phyloP scores from a whole-genome alignment of 306 rosid genomes.

The Trichosanthes cucumerina region DNA sequence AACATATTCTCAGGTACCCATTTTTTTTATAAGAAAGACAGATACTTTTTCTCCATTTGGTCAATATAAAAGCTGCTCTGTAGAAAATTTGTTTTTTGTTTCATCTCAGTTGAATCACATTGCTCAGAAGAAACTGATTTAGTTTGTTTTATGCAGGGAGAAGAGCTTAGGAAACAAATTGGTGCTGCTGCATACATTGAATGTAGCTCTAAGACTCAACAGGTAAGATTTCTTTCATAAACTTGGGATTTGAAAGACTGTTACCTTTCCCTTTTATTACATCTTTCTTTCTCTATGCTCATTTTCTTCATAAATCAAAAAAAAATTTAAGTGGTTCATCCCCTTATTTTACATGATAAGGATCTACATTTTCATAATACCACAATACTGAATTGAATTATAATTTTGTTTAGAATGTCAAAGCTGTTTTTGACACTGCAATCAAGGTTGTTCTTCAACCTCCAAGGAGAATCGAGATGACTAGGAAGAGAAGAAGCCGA shows the following conservation, averaged over 20 bases:
- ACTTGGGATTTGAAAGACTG: not conserved
- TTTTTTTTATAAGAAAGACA: not conserved
- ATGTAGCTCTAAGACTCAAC: constrained; percentile 98
- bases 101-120: not conserved
- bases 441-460: constrained; percentile 99
- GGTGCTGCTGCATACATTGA: constrained; percentile 96
- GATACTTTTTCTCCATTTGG: not conserved
- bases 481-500: constrained; percentile 56
- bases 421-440: constrained; percentile 89
- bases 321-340: not conserved
- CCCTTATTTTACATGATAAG: not conserved
- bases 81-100: not conserved
- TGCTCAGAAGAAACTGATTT: not conserved
- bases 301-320: not conserved
- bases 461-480: constrained; percentile 77
- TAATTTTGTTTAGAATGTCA: constrained; percentile 69
- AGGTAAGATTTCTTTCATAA: constrained; percentile 28
- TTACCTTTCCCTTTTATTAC: not conserved
- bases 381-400: not conserved
- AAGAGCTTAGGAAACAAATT: constrained; percentile 92
- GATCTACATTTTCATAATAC: not conserved
- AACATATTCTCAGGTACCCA: constrained; percentile 64
- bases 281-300: not conserved
- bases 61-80: not conserved
- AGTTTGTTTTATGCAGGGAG: constrained; percentile 41